Conservation (phyloP, 176 grass and related monocot species). For the Pontederia paniculata region DNA sequence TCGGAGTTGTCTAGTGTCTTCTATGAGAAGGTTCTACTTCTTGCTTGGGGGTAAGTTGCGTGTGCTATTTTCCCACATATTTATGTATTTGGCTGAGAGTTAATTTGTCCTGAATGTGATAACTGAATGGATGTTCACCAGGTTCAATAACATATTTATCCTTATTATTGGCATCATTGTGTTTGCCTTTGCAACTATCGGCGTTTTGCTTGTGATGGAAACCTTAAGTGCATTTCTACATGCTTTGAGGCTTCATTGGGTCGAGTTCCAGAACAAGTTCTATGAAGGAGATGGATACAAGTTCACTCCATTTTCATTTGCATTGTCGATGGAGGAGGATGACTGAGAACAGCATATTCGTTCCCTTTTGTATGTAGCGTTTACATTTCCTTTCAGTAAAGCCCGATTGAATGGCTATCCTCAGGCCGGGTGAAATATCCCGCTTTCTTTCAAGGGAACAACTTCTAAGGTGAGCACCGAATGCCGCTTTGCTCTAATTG, state of each 20-base stretch:
- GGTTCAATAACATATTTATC: conserved; percentile 49
- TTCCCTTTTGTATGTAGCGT: too few relatives aligned
- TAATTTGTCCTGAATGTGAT: not conserved
- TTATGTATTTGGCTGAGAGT: not conserved
- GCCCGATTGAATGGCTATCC: too few relatives aligned
- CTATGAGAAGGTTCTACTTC: conserved; percentile 89
- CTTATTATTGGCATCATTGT: conserved; percentile 40
- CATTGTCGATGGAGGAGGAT: too few relatives aligned
- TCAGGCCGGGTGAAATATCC: too few relatives aligned
- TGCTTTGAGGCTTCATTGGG: conserved; percentile 90
- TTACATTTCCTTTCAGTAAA: too few relatives aligned
- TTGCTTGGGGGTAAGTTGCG: conserved; percentile 55
- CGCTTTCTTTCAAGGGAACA: too few relatives aligned
- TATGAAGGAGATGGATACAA: conserved; percentile 96
- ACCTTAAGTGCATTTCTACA: conserved; percentile 81
- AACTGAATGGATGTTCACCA: conserved; percentile 21
- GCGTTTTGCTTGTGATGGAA: conserved; percentile 93
- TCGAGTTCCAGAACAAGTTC: conserved; percentile 94
- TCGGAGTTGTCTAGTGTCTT: conserved; percentile 86
- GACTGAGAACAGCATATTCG: too few relatives aligned
- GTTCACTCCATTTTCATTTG: conserved; percentile 62
- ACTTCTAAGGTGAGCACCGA: too few relatives aligned
- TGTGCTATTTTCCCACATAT: not conserved
- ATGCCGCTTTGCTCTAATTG: too few relatives aligned
- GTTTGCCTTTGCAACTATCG: conserved; percentile 56